A percentile compares a stretch with the other conserved stretches of the same genome.
Conservation (phyloP, 768 basidiomycete genomes). For the Kwoniella shandongensis region DNA sequence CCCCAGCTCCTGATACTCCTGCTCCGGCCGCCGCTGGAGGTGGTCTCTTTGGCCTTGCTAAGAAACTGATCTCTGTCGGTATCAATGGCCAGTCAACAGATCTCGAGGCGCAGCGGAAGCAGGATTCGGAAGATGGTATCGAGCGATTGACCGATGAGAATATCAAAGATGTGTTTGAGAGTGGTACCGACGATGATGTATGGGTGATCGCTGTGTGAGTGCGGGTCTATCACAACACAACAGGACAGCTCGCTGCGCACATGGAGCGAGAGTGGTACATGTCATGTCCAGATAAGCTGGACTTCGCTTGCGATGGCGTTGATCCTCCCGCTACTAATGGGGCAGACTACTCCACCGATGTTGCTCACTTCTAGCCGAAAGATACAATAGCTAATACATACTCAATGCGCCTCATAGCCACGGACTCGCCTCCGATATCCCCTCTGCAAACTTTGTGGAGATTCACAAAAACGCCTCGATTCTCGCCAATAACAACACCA, state of each 20-base stretch:
- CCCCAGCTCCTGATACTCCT: no score
- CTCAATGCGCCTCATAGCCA: constrained; percentile 53
- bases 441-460: constrained; percentile 70
- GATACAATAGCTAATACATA: no score
- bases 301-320: no score
- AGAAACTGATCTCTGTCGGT: constrained; percentile 1
- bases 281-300: no score
- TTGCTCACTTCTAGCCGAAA: no score
- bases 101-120: constrained; percentile 32
- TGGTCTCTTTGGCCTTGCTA: background rate
- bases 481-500: constrained; percentile 1
- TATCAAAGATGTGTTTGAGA: constrained; percentile 33
- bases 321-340: no score
- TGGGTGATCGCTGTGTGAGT: constrained; percentile 80
- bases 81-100: constrained; percentile 13
- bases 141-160: constrained; percentile 80
- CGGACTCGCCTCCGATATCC: constrained; percentile 63
- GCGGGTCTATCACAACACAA: no score
- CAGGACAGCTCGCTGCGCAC: no score
- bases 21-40: background rate
- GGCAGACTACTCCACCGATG: no score
- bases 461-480: constrained; percentile 69
- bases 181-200: constrained; percentile 61
- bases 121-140: constrained; percentile 61
- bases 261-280: no score